Evolutionary conservation across 2,329 filamentous ascomycete genomes (phyloP), one percentile per base, ranked within the genome.

Genomic region (Botryotinia convoluta): DNA sequence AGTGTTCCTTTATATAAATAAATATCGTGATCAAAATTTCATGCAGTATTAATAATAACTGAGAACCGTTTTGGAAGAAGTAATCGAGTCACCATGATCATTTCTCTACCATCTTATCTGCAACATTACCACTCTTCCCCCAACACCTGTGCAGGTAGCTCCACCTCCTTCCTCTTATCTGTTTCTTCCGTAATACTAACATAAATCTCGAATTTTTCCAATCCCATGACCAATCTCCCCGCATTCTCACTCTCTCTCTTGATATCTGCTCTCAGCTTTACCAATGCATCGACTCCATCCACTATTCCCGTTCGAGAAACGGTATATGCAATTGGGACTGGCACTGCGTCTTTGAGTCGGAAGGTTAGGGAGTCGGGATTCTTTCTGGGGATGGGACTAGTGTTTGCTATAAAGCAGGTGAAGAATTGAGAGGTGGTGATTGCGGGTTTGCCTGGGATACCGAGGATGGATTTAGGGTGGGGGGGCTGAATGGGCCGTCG

Each of bases 321-420:
- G 18, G 32, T 67, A 39, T 67, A 67, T 5, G 14, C 18, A 0
- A 67, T 7, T 9, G 64, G 64, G n/a, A 29, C 8, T 16, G 45
- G 64, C 45, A 54, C 64, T 10, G 64, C 64, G n/a, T 67, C 64
- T 37, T 67, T 67, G 14, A 67, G 45, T 20, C 64, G 18, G 18
- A 51, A 54, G 22, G 45, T 54, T 16, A 67, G 51, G 7, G 32
- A 67, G 14, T 39, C 26, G 8, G 18, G 12, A 39, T 5, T 5
- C 6, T 22, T 18, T 12, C n/a, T 2, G 26, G 37, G 16, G 3
- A 16, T 18, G 4, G 48, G n/a, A 14, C 16, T 35, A 1, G 45
- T 54, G 3, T 20, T 44, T 26, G 48, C 51, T n/a, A 5, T 29
- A 26, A 67, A 54, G 32, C 7, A 54, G 32, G 64, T 12, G 29